Conservation (phyloP, 257 asterid genomes). For the Gardenia jasminoides region DNA sequence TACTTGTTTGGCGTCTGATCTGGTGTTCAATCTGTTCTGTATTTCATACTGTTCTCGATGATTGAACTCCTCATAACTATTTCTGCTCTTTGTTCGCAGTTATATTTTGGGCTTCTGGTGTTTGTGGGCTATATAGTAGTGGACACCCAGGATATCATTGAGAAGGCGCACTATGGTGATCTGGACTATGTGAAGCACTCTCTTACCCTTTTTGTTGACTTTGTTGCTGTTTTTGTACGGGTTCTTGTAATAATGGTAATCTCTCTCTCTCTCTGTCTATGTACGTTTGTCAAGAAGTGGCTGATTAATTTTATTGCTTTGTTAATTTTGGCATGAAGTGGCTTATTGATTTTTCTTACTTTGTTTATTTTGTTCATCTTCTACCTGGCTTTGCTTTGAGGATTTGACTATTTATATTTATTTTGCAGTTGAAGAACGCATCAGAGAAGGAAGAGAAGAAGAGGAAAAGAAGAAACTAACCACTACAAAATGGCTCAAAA, state of each 20-base stretch:
- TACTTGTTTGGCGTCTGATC: slow-evolving; percentile 14
- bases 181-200: slow-evolving; percentile 82
- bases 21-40: background rate
- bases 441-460: slow-evolving; percentile 82
- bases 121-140: slow-evolving; percentile 93
- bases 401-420: background rate
- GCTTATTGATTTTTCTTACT: background rate
- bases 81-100: slow-evolving; percentile 34
- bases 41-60: background rate
- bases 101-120: slow-evolving; percentile 88
- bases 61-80: background rate
- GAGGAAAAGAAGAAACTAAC: slow-evolving; percentile 59
- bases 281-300: too few relatives aligned
- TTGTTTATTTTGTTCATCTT: background rate
- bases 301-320: background rate
- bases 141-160: slow-evolving; percentile 90
- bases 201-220: slow-evolving; percentile 74
- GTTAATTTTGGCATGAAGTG: background rate
- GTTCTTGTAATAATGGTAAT: slow-evolving; percentile 88
- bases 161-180: slow-evolving; percentile 87
- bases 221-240: slow-evolving; percentile 74
- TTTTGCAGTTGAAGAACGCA: slow-evolving; percentile 77
- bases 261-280: too few relatives aligned
- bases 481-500: background rate
- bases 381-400: too few relatives aligned